phyloP scores from a whole-genome alignment of 106 monocot genomes.

The Vanilla planifolia region DNA sequence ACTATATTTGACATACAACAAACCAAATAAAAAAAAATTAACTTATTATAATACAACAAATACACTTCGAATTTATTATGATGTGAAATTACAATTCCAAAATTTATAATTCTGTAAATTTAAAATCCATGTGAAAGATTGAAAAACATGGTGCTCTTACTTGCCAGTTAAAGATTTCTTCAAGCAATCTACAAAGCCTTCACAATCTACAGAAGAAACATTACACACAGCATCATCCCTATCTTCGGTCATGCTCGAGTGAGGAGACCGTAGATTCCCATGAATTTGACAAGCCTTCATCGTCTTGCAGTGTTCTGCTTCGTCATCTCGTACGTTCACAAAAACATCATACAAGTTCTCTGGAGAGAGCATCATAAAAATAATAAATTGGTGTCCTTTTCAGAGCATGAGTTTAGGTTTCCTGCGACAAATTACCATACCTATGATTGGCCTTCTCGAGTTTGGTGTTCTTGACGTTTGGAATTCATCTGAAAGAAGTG shows the following conservation, averaged over 20 bases:
- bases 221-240: constrained; percentile 31
- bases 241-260: constrained; percentile 23
- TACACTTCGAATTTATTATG: too few species aligned
- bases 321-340: constrained; percentile 81
- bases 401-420: not conserved
- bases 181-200: constrained; percentile 67
- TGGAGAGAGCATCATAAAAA: constrained; percentile 11
- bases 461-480: constrained; percentile 80
- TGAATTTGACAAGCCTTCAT: constrained; percentile 91
- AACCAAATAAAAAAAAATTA: too few species aligned
- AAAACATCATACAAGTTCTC: constrained; percentile 97
- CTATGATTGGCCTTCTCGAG: constrained; percentile 81
- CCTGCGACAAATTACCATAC: constrained; percentile 12
- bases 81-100: too few species aligned
- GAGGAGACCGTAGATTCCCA: constrained; percentile 85
- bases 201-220: constrained; percentile 35
- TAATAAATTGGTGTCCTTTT: not conserved
- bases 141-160: too few species aligned
- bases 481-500: constrained; percentile 72
- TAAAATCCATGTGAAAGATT: too few species aligned
- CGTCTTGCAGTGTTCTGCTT: constrained; percentile 92
- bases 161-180: constrained; percentile 45
- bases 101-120: too few species aligned
- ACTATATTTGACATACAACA: too few species aligned
- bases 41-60: too few species aligned